A percentile compares a stretch with the other conserved stretches of the same genome.
These are phyloP conservation scores for Ustanciosporium gigantosporum DNA, from an alignment of 1,284 basidiomycete species.

Conservation along the genomic window DNA sequence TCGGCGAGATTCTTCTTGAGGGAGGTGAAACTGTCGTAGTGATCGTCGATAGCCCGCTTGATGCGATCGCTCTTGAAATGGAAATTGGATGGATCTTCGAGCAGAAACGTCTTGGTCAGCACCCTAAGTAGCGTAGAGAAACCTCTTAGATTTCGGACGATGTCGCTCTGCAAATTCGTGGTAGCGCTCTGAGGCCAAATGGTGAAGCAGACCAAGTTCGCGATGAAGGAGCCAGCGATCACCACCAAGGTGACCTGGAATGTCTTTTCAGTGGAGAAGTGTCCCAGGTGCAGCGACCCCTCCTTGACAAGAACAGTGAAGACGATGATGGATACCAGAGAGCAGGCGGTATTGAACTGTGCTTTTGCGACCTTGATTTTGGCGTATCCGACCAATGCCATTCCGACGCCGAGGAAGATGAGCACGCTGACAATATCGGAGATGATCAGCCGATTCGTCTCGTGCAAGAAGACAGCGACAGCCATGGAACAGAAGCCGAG, in stretches of 20 bases:
- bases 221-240: constrained; percentile 73
- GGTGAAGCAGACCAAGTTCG: constrained; percentile 79
- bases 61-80: constrained; percentile 48
- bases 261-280: constrained; percentile 58
- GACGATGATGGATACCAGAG: constrained; percentile 47
- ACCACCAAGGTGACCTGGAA: constrained; percentile 69
- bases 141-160: constrained; percentile 44
- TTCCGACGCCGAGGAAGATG: constrained; percentile 74
- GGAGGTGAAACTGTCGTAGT: constrained; percentile 53
- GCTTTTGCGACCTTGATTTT: constrained; percentile 88
- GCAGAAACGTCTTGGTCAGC: constrained; percentile 55
- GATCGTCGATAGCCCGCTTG: constrained; percentile 53
- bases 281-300: constrained; percentile 71
- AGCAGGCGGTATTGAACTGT: constrained; percentile 81
- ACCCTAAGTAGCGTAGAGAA: constrained; percentile 52
- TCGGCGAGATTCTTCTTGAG: constrained; percentile 53
- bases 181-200: constrained; percentile 86
- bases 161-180: constrained; percentile 70
- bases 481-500: constrained; percentile 76
- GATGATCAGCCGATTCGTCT: constrained; percentile 64
- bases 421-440: constrained; percentile 63
- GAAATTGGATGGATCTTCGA: constrained; percentile 52
- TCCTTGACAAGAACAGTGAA: constrained; percentile 74
- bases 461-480: constrained; percentile 58
- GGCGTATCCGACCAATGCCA: constrained; percentile 80